Conservation (phyloP, 1,139 yeast species). For the Yamadazyma siamensis region DNA sequence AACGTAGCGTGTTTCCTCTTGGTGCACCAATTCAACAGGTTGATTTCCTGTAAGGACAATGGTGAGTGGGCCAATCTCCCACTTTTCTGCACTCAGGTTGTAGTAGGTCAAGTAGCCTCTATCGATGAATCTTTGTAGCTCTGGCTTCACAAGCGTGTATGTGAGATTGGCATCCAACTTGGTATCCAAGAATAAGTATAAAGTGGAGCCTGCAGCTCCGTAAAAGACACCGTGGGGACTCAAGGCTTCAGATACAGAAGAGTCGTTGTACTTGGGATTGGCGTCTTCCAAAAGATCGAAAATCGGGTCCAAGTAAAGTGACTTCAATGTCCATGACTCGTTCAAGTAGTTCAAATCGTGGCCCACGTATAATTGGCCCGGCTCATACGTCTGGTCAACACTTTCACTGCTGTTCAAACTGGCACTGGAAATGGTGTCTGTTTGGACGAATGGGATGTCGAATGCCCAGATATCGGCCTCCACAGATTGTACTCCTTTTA, state of each 20-base stretch:
- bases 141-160: conserved; percentile 26
- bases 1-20: conserved; percentile 27
- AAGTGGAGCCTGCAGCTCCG: conserved; percentile 35
- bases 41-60: conserved; percentile 41
- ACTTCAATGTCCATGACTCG: conserved; percentile 40
- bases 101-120: conserved; percentile 32
- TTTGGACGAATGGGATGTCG: conserved; percentile 22
- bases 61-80: conserved; percentile 34
- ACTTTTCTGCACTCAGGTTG: conserved; percentile 21
- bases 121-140: conserved; percentile 32
- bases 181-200: conserved; percentile 41
- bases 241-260: conserved; percentile 9
- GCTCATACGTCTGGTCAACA: conserved; percentile 20
- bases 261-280: conserved; percentile 24
- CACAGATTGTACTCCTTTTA: conserved; percentile 56
- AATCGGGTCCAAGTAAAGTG: conserved; percentile 54
- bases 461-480: conserved; percentile 72
- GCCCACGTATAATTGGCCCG: conserved; percentile 53
- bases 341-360: conserved; percentile 51
- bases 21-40: conserved; percentile 29
- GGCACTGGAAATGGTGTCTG: conserved; percentile 23
- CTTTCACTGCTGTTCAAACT: conserved; percentile 14
- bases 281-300: conserved; percentile 44
- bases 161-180: conserved; percentile 34
- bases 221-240: conserved; percentile 31